phyloP scores from a whole-genome alignment of 208 protist genomes.

The Leishmania braziliensis region DNA sequence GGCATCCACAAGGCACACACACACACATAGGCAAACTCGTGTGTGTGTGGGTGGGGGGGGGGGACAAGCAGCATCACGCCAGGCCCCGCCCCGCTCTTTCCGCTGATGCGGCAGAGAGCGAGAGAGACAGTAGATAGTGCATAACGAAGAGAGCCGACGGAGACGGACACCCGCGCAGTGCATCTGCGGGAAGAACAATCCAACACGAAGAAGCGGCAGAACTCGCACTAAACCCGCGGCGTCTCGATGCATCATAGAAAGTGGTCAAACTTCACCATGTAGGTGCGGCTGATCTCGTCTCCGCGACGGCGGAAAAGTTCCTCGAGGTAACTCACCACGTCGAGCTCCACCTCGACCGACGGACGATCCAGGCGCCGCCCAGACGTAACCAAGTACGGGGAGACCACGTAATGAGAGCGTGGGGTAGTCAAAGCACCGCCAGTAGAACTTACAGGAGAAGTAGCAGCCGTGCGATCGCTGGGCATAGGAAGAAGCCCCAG shows the following conservation, averaged over 20 bases:
- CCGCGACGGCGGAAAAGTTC: conserved; percentile 62
- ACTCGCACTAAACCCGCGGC: background rate
- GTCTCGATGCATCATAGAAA: conserved; percentile 32
- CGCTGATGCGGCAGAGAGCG: background rate
- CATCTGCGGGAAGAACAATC: background rate
- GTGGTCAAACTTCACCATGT: conserved; percentile 45
- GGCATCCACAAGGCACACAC: too few species aligned
- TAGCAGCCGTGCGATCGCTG: background rate
- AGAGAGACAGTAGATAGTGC: background rate
- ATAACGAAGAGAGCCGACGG: background rate
- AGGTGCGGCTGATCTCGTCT: conserved; percentile 49
- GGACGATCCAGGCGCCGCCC: conserved; percentile 76
- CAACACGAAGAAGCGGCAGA: background rate
- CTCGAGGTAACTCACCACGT: conserved; percentile 73
- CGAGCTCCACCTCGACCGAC: conserved; percentile 68
- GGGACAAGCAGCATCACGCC: background rate
- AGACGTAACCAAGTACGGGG: conserved; percentile 44
- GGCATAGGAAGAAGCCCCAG: conserved; percentile 45
- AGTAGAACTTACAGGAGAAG: background rate
- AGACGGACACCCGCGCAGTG: background rate
- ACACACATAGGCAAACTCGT: background rate
- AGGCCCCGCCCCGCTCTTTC: background rate
- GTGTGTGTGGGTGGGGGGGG: background rate
- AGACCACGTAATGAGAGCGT: conserved; percentile 40
- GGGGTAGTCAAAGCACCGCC: background rate